Base-by-base conservation (phyloP, 2,329 filamentous ascomycete species). In the Hypoxylon sp. region DNA sequence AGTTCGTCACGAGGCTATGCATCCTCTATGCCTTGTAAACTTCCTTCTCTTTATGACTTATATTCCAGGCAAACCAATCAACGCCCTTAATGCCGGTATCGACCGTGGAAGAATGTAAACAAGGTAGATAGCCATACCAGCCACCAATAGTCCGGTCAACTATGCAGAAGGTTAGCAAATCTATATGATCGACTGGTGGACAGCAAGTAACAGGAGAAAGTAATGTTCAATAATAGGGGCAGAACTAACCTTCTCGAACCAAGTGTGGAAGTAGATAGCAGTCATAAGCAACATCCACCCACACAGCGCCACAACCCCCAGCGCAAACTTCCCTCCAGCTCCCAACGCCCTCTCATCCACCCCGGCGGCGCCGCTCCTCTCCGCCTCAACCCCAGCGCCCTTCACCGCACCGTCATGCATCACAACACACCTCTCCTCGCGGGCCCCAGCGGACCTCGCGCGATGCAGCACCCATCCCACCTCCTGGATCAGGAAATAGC, bases 201-300 rank as follows among this genome's bases (percentile, higher is more conserved):
- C 30, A 14, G 29, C 25, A 3, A 8, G 3, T 1, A 7, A 11
- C 1, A 0, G 3, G 29, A 21, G 21, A 25, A 5, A 1, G 4
- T 2, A 11, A 41, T 21, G 6, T 21, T 16, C 16, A 48, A 25
- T 23, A 4, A 21, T n/a, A n/a, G 2, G 3, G n/a, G 0, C 3
- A 16, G n/a, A 41, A 77, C 84, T 74, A 74, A 92, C 91, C 90
- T 98, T 99, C 82, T 99, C 96, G 74, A 96, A 90, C 94, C 95
- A 98, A 0, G 96, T 99, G 79, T 99, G 96, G 75, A 99, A 99
- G 84, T 95, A 99, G 39, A 96, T 94, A 2, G 94, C 94, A 41
- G 96, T 99, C 96, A 99, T 99, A 66, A 98, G 84, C 77, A 99
- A 80, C 96, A 99, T 99, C 93, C 96, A 98, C 82, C 90, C 87